A percentile compares a stretch with the other conserved stretches of the same genome.
phyloP scores from a whole-genome alignment of 2,329 filamentous ascomycete genomes.

The Tolypocladium inflatum region DNA sequence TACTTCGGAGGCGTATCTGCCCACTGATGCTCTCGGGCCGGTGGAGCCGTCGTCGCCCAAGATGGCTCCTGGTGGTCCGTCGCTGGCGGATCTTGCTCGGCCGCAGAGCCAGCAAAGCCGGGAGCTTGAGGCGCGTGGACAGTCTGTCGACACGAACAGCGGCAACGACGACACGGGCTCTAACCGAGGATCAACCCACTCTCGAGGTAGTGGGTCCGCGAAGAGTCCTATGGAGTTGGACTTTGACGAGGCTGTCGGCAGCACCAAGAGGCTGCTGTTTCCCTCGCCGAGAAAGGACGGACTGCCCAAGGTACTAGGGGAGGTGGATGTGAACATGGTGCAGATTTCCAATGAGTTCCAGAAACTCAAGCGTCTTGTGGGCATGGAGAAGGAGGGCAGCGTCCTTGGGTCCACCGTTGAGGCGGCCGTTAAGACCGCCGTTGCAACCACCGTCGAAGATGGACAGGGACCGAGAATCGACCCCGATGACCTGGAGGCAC shows the following conservation, averaged over 20 bases:
- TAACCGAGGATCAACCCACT: slow-evolving; percentile 37
- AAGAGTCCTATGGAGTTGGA: slow-evolving; percentile 47
- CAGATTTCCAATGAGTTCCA: slow-evolving; percentile 30
- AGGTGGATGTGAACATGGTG: slow-evolving; percentile 44
- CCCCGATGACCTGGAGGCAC: slow-evolving; percentile 48
- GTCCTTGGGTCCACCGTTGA: too few relatives aligned
- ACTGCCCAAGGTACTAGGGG: slow-evolving; percentile 50
- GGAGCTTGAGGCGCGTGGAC: background rate
- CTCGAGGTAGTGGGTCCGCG: slow-evolving; percentile 44
- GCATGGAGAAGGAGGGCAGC: slow-evolving; percentile 34
- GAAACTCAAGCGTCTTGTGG: slow-evolving; percentile 18
- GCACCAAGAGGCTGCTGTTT: slow-evolving; percentile 63
- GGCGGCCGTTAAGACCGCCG: background rate
- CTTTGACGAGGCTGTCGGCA: slow-evolving; percentile 37
- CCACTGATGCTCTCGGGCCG: slow-evolving; percentile 43
- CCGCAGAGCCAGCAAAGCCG: slow-evolving; percentile 1
- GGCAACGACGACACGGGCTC: slow-evolving; percentile 12
- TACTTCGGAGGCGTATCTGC: slow-evolving; percentile 44
- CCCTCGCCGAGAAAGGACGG: slow-evolving; percentile 63
- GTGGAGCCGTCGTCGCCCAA: slow-evolving; percentile 28
- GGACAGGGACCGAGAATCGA: slow-evolving; percentile 13
- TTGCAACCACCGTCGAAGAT: slow-evolving; percentile 10
- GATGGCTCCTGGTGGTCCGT: slow-evolving; percentile 6
- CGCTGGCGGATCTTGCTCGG: slow-evolving; percentile 8
- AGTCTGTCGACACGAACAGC: background rate